Evolutionary conservation across 176 grass and related monocot species (phyloP), one percentile per base, ranked within the genome.

Genomic region (Typha latifolia): DNA sequence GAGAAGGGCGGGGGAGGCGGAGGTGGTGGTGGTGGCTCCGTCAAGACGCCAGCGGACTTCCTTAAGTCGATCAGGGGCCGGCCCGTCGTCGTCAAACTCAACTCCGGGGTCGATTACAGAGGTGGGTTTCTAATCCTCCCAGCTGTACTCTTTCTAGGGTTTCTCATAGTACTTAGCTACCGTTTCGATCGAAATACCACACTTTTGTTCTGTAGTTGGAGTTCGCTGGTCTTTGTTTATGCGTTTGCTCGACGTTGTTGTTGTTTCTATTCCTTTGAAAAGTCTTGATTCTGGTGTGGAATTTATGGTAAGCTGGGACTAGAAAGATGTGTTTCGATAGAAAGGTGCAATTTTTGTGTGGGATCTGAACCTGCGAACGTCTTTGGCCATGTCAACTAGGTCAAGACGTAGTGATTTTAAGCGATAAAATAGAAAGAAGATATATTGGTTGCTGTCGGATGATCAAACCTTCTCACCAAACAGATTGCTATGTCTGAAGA

Each of bases 51-150:
- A 9, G 84, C 94, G 6, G 89, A 97, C 73, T 97, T 92, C 67
- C 86, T 97, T 75, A 97, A 97, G 81, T 97, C 85, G 12, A 97
- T 97, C 76, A 77, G 85, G 72, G 94, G 94, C 27, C 85, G 89
- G 18, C 85, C 94, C 61, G 94, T 97, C 68, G 89, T 97, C 47
- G 94, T 97, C 31, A 97, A 92, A 79, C 89, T 97, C 63, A 97
- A 97, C 70, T 97, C 85, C 1, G 89, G 85, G 37, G 94, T 97
- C 68, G 94, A 97, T 62, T 97, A 97, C 74, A 67, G 94, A 92
- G 94, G 94, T 97, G 53, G 16, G 53, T 59, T 22, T 59, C 16
- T 19, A 59, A 16, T 21, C 16, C 53, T 16, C 53, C 11, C 6
- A 59, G 22, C 5, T 43, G 2, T n/a, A 16, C 53, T 59, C 53